Percentiles rank a stretch among this genome's conserved stretches.
phyloP scores from a whole-genome alignment of 164 flowering plant genomes.

The Brasenia schreberi region DNA sequence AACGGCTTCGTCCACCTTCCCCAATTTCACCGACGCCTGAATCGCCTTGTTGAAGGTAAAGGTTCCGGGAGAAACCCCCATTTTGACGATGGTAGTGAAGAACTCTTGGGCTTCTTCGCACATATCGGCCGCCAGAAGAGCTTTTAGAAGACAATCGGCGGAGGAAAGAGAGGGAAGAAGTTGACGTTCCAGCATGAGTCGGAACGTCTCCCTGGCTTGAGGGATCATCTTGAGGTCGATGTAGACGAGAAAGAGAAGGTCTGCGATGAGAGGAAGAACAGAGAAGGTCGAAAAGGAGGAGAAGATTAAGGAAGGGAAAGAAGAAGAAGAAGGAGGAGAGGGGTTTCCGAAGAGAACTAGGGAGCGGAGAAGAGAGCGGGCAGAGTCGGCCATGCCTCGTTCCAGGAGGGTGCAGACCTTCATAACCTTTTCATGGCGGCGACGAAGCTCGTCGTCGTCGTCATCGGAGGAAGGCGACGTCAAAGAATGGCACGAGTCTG shows the following conservation, averaged over 20 bases:
- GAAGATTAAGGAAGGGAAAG: not conserved
- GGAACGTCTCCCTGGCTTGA: slow-evolving; percentile 2
- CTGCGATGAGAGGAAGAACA: not conserved
- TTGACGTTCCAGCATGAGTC: not conserved
- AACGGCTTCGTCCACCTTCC: slow-evolving; percentile 34
- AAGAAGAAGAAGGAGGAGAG: slow-evolving; percentile 1
- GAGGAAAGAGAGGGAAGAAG: slow-evolving; percentile 1
- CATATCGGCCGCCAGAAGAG: slow-evolving; percentile 1
- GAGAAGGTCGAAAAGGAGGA: not conserved
- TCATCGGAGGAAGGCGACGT: too few relatives aligned
- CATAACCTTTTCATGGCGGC: slow-evolving; percentile 9
- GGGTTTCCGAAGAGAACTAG: slow-evolving; percentile 13
- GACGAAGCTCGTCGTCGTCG: not conserved
- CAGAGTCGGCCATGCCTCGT: slow-evolving; percentile 21
- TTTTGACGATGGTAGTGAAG: slow-evolving; percentile 19
- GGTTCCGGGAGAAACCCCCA: slow-evolving; percentile 24
- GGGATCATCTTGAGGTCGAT: slow-evolving; percentile 3
- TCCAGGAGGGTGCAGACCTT: slow-evolving; percentile 29
- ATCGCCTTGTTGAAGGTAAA: slow-evolving; percentile 54
- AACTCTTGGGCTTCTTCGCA: slow-evolving; percentile 14
- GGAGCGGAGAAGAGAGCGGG: slow-evolving; percentile 18
- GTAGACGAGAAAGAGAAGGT: slow-evolving; percentile 2
- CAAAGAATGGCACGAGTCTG: too few relatives aligned
- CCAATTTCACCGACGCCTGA: slow-evolving; percentile 49
- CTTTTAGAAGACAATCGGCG: slow-evolving; percentile 2